phyloP scores from a whole-genome alignment of 2,329 filamentous ascomycete species.

The Cryoendolithus antarcticus region DNA sequence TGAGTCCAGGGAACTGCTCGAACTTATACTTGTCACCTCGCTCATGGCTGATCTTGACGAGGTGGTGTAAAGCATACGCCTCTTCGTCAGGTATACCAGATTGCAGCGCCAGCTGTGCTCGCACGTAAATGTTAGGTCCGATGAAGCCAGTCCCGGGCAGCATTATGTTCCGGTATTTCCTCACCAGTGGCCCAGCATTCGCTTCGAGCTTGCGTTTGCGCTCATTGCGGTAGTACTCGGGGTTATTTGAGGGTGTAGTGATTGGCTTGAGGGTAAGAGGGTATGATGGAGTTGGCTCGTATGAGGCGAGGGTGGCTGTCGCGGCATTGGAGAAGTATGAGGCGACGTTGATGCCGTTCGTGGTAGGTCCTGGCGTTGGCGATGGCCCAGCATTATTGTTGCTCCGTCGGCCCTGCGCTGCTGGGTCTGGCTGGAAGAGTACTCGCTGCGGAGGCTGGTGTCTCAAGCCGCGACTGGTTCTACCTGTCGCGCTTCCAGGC shows the following conservation, averaged over 20 bases:
- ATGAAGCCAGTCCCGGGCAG: constrained; percentile 48
- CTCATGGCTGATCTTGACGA: constrained; percentile 92
- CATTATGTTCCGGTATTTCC: constrained; percentile 42
- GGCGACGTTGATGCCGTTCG: constrained; percentile 35
- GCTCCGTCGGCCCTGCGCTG: constrained; percentile 48
- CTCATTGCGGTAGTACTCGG: constrained; percentile 51
- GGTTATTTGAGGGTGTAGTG: constrained; percentile 61
- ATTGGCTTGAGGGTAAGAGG: constrained; percentile 64
- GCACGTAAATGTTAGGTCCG: constrained; percentile 85
- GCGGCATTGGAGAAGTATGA: constrained; percentile 15
- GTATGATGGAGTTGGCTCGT: constrained; percentile 53
- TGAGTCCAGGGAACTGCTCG: constrained; percentile 76
- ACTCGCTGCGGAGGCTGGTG: constrained; percentile 77
- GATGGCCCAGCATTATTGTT: constrained; percentile 20
- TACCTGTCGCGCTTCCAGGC: constrained; percentile 26
- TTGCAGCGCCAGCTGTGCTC: constrained; percentile 71
- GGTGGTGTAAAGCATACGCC: constrained; percentile 81
- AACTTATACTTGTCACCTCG: constrained; percentile 93
- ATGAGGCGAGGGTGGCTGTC: constrained; percentile 48
- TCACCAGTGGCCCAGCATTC: constrained; percentile 31
- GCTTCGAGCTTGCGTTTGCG: constrained; percentile 34
- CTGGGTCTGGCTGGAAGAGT: constrained; percentile 72
- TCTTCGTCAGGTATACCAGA: constrained; percentile 72
- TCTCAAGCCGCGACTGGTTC: constrained; percentile 32
- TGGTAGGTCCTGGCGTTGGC: constrained; percentile 34